phyloP scores from a whole-genome alignment of 257 asterid species.

The Eucommia ulmoides region DNA sequence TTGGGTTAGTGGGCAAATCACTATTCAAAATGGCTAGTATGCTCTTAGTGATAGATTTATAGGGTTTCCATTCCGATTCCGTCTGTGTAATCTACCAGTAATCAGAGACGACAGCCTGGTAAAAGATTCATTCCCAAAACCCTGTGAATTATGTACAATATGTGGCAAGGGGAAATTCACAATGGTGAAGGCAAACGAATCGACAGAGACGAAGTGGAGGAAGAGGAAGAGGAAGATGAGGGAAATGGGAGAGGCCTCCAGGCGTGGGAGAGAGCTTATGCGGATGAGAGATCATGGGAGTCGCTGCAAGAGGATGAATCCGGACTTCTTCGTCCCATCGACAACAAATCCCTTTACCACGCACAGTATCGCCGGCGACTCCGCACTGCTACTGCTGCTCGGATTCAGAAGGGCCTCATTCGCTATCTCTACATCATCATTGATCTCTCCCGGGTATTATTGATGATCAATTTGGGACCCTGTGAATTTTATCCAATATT shows the following conservation, averaged over 20 bases:
- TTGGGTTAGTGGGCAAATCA: too few species aligned
- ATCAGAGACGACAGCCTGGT: too few species aligned
- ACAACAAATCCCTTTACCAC: conserved; percentile 73
- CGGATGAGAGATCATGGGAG: conserved; percentile 97
- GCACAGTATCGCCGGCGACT: conserved; percentile 88
- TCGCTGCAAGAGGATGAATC: conserved; percentile 96
- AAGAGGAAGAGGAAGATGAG: conserved; percentile 62
- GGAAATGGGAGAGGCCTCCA: conserved; percentile 48
- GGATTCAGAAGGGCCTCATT: conserved; percentile 89
- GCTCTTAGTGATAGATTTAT: too few species aligned
- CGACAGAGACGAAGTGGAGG: conserved; percentile 47
- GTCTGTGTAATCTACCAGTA: too few species aligned
- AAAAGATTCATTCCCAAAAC: too few species aligned
- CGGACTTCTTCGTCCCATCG: conserved; percentile 85
- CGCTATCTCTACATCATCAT: conserved; percentile 73
- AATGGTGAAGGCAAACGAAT: conserved; percentile 32
- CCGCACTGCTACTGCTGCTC: conserved; percentile 46
- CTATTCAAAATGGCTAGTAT: too few species aligned
- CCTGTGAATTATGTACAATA: background rate
- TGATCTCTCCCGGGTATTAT: conserved; percentile 81
- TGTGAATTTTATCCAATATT: too few species aligned
- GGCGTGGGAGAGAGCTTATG: conserved; percentile 90
- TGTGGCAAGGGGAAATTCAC: conserved; percentile 14
- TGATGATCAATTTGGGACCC: too few species aligned
- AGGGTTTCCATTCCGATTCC: too few species aligned